Evolutionary conservation across 192 early-diverging fungal species (phyloP).

Genomic region (Geranomyces michiganensis): DNA sequence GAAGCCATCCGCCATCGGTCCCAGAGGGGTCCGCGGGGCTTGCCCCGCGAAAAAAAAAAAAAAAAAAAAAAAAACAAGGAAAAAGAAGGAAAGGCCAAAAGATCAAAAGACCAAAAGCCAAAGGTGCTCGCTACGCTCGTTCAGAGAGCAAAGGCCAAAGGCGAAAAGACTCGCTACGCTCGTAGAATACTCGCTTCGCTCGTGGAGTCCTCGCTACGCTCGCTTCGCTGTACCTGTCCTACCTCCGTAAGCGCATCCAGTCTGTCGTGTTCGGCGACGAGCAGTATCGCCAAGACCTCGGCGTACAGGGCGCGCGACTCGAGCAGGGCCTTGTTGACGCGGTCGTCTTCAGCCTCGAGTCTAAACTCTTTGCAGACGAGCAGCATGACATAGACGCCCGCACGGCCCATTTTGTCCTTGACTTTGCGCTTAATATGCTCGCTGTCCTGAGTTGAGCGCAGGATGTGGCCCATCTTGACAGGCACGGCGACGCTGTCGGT

Average conservation of each 20-base stretch:
- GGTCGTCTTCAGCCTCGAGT: slow-evolving; percentile 12
- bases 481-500: slow-evolving; percentile 2
- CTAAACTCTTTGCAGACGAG: slow-evolving; percentile 25
- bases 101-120: no score
- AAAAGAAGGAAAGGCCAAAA: no score
- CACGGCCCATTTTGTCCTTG: slow-evolving; percentile 3
- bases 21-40: no score
- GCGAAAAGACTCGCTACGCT: no score
- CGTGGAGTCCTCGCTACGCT: neutral
- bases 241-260: slow-evolving; percentile 28
- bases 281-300: slow-evolving; percentile 25
- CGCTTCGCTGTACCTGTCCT: slow-evolving; percentile 7
- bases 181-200: no score
- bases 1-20: no score
- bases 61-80: no score
- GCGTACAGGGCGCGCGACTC: slow-evolving; percentile 24
- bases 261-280: slow-evolving; percentile 22
- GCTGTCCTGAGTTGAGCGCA: slow-evolving; percentile 10
- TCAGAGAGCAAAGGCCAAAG: no score
- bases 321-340: slow-evolving; percentile 20
- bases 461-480: slow-evolving; percentile 15
- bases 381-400: slow-evolving; percentile 8
- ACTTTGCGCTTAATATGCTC: neutral
- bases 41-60: no score
- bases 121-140: no score